phyloP scores from a whole-genome alignment of 1,284 basidiomycete genomes.

The Apiotrichum domesticum region DNA sequence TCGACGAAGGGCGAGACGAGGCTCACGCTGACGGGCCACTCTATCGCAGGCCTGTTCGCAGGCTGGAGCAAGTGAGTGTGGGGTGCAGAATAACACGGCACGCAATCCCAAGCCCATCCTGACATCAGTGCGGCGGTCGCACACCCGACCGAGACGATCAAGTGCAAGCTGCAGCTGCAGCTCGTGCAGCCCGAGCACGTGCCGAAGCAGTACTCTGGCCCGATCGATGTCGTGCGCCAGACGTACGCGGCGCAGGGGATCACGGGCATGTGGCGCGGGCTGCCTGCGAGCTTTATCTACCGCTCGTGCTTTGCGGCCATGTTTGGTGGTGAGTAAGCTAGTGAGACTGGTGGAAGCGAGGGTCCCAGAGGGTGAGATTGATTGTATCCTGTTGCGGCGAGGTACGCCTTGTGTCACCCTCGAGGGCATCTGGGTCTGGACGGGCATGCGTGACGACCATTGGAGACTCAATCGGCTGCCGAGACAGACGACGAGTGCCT shows the following conservation, averaged over 20 bases:
- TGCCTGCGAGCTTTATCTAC: slow-evolving; percentile 44
- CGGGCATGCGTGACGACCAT: too few species aligned
- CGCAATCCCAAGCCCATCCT: too few species aligned
- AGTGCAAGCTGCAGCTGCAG: slow-evolving; percentile 46
- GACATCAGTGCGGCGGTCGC: slow-evolving; percentile 37
- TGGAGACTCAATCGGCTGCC: too few species aligned
- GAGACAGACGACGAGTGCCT: too few species aligned
- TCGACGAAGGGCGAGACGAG: neutral
- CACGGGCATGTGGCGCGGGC: slow-evolving; percentile 44
- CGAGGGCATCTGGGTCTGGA: too few species aligned
- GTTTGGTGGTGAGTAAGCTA: slow-evolving; percentile 40
- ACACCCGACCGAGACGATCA: slow-evolving; percentile 47
- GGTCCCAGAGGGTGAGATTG: too few species aligned
- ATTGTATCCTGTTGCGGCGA: too few species aligned
- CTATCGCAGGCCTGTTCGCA: slow-evolving; percentile 41
- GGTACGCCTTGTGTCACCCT: too few species aligned
- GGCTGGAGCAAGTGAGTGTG: slow-evolving; percentile 45
- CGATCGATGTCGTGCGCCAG: slow-evolving; percentile 43
- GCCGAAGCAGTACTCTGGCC: slow-evolving; percentile 35
- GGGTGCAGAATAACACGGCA: too few species aligned
- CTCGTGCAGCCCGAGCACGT: slow-evolving; percentile 31
- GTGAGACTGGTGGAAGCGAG: too few species aligned
- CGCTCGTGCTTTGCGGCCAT: slow-evolving; percentile 43
- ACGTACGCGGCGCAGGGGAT: slow-evolving; percentile 37
- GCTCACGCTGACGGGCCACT: slow-evolving; percentile 40